Evolutionary conservation across 2,329 filamentous ascomycete species (phyloP).

Genomic region (Capronia coronata): DNA sequence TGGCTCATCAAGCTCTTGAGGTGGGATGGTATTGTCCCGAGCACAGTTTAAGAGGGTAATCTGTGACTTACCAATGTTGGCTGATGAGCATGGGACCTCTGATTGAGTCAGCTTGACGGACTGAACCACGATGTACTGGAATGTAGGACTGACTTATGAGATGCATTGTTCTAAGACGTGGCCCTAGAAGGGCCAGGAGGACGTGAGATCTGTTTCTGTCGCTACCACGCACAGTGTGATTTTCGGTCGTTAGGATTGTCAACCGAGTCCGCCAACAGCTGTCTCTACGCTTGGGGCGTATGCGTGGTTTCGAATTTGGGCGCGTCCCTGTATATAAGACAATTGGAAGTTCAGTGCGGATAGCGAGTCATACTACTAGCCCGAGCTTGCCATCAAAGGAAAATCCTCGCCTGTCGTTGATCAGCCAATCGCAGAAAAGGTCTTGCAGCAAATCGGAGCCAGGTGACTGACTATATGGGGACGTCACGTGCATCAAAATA

Average conservation of each 20-base stretch:
- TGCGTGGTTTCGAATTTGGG: neutral
- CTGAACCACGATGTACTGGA: neutral
- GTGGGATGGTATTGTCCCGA: neutral
- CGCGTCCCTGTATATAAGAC: neutral
- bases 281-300: too few species aligned
- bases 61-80: constrained; percentile 72
- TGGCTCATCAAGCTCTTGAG: too few species aligned
- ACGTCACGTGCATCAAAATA: neutral
- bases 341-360: too few species aligned
- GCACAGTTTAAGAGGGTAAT: too few species aligned
- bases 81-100: constrained; percentile 72
- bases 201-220: neutral
- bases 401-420: constrained; percentile 3
- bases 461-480: too few species aligned
- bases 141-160: constrained; percentile 23
- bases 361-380: neutral
- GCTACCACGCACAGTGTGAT: neutral
- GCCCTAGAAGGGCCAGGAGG: neutral
- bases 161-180: constrained; percentile 12
- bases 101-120: constrained; percentile 2
- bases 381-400: neutral
- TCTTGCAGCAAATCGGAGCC: too few species aligned
- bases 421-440: neutral
- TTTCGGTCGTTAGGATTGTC: neutral
- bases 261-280: too few species aligned